Conservation (phyloP, 2,329 filamentous ascomycete genomes). For the Fusarium vanettenii region DNA sequence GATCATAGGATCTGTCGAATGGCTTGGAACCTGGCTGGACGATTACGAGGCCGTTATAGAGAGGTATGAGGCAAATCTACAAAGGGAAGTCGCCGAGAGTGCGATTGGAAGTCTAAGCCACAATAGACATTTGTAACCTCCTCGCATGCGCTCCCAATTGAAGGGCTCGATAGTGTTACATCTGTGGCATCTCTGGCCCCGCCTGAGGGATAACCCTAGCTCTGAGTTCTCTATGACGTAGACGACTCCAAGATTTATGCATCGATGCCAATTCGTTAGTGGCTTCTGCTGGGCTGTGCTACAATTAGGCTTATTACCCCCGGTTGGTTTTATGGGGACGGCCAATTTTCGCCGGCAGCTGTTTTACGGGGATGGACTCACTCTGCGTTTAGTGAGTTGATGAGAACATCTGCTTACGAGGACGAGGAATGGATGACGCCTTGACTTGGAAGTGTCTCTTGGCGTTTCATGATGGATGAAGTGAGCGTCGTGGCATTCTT, state of each 20-base stretch:
- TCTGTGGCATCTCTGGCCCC: not conserved
- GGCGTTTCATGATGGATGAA: not conserved
- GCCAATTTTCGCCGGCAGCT: conserved; percentile 29
- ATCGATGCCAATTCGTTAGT: not conserved
- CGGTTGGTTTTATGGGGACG: conserved; percentile 25
- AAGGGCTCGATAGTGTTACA: not conserved
- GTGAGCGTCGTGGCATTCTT: not conserved
- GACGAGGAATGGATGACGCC: conserved; percentile 23
- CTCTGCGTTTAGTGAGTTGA: not conserved
- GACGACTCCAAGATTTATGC: conserved; percentile 21
- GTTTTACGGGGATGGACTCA: not conserved
- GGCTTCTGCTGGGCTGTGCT: conserved; percentile 8
- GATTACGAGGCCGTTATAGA: conserved; percentile 29
- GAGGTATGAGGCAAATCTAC: conserved; percentile 26
- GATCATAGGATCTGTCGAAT: conserved; percentile 32
- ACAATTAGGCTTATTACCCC: conserved; percentile 29
- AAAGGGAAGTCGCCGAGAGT: conserved; percentile 24
- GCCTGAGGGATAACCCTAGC: not conserved
- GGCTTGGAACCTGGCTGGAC: conserved; percentile 20
- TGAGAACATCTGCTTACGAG: not conserved
- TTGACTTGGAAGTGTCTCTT: not conserved
- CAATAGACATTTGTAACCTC: conserved; percentile 24
- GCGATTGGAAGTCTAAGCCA: conserved; percentile 28
- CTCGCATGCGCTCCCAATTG: not conserved
- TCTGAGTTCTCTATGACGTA: conserved; percentile 16